Evolutionary conservation across 208 protist species (phyloP), one percentile per base, ranked within the genome.

Genomic region (Herpetomonas tarakana): DNA sequence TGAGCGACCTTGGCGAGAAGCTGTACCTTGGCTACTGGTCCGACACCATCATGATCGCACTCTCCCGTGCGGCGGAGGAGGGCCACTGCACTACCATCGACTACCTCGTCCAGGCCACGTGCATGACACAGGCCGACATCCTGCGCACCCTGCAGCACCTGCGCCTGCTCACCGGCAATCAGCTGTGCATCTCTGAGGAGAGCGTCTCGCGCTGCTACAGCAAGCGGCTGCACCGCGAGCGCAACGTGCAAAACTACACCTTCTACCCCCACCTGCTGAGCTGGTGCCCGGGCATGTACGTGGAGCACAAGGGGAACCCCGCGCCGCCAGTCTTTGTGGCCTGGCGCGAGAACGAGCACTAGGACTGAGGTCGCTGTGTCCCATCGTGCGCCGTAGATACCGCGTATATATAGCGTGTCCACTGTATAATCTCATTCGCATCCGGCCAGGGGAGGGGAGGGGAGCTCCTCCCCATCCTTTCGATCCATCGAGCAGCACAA

Each of bases 1-100:
- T 99, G 18, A 99, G 97, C 49, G 99, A 99, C 76, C 74, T 99
- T 25, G 99, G 99, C 7, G 76, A 96, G 60, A 84, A 98, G 19
- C 81, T 91, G 19, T 99, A 98, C 68, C 64, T 92, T 6, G 73
- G 83, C 19, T 98, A 97, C 81, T 98, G 97, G 97, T 81, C 82
- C 9, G 91, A 91, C 52, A 76, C 93, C 1, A 65, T 99, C 6
- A 75, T 98, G 46, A 68, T 81, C 31, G 74, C 81, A 3, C 47
- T 93, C 30, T 78, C 83, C 2, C 79, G 79, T n/a, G 85, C 83
- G 3, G 71, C 75, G 44, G 83, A 92, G 50, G 86, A 95, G 47
- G 78, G 83, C 31, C 85, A 91, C 66, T 84, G 81, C 58, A 71
- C 77, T 18, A 88, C 83, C 22, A 57, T 93, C 3, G 81, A 92